Base-by-base conservation (phyloP, 2,329 filamentous ascomycete species). In the Orbilia quercus region DNA sequence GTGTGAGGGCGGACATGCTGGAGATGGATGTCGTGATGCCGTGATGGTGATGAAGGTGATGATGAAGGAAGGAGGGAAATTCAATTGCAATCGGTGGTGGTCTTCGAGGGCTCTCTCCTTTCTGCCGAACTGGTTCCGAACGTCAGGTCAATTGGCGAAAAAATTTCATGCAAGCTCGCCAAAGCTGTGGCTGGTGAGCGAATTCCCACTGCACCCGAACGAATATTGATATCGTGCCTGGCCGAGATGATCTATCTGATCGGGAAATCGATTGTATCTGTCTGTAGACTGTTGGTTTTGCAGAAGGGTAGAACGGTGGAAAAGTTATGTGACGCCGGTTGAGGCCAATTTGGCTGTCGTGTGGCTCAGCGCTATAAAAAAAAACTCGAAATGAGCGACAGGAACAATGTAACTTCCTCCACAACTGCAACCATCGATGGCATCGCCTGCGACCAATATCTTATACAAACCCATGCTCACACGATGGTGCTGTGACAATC, bases 161-260 rank as follows among this genome's bases (percentile, higher is more conserved):
- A 72, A 72, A 62, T 72, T 72, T 64, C 53, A 45, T n/a, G n/a
- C 36, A 48, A 55, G 66, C 58, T 51, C 51, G 66, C 66, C 66
- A 57, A 51, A 42, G 44, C 51, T 72, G 67, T 72, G 67, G 67
- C 67, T 72, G 59, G 58, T 72, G 67, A 44, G 67, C 53, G 67
- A 72, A 64, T 72, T 72, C 28, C n/a, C 14, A 23, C 16, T 7
- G 45, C 11, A 40, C 36, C 36, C 36, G n/a, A 40, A 40, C 36
- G 36, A 40, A 40, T 40, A 16, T 40, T 12, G 36, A 3, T 14
- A 12, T 12, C 6, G 6, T 40, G 36, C 11, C n/a, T 40, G 31
- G 31, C 12, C 28, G 28, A 31, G 4, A 31, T 31, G 28, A 5
- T 31, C 9, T 31, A 5, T 31, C 4, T 31, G 28, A 5, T 5